Conservation (phyloP, 345 rosid genomes). For the Euphorbia peplus region DNA sequence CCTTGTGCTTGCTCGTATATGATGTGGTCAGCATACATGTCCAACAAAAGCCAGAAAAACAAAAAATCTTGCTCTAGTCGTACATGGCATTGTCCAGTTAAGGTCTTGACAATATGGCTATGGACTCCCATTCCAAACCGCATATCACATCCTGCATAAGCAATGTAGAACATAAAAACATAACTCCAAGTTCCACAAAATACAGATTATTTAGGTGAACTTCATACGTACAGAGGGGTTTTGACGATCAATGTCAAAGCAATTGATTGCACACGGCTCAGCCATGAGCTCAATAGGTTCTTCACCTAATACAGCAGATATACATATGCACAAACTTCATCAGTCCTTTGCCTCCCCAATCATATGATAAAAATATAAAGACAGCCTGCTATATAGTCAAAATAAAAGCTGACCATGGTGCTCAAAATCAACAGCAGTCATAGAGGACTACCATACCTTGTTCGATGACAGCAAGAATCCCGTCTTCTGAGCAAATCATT, state of each 20-base stretch:
- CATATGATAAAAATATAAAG: not conserved
- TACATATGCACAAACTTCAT: not conserved
- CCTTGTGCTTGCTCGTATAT: not conserved
- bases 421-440: not conserved
- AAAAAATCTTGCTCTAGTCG: not conserved
- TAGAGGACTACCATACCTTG: slow-evolving; percentile 46
- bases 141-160: slow-evolving; percentile 73
- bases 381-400: not conserved
- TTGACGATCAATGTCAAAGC: slow-evolving; percentile 81
- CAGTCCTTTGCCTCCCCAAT: not conserved
- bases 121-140: slow-evolving; percentile 88
- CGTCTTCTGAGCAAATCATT: slow-evolving; percentile 91
- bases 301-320: slow-evolving; percentile 46
- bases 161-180: slow-evolving; percentile 14
- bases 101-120: slow-evolving; percentile 62
- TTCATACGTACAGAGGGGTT: slow-evolving; percentile 56
- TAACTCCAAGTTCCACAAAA: not conserved
- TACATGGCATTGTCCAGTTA: slow-evolving; percentile 15
- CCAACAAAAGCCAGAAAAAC: not conserved
- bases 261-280: slow-evolving; percentile 88
- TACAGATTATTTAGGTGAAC: not conserved
- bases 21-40: not conserved
- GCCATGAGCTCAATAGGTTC: slow-evolving; percentile 70
- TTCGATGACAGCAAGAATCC: slow-evolving; percentile 72
- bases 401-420: not conserved